Conservation (phyloP, 2,329 filamentous ascomycete species). For the Pseudogymnoascus sp. region DNA sequence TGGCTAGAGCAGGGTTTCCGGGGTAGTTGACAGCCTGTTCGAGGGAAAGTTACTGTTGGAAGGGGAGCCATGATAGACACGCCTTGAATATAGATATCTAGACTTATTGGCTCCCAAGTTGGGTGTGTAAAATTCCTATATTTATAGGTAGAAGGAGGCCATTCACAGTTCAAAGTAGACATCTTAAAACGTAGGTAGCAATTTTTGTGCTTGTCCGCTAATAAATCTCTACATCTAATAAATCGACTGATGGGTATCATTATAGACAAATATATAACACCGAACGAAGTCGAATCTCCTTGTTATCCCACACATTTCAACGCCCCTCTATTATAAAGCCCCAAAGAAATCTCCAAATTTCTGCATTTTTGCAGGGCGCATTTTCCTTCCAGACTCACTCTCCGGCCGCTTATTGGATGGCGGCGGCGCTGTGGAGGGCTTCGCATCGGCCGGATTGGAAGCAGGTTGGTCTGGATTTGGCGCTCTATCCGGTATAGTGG, state of each 20-base stretch:
- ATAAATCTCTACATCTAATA: too few species aligned
- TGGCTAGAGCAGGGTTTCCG: constrained; percentile 47
- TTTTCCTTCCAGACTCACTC: neutral
- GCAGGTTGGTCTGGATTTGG: neutral
- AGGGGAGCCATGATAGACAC: neutral
- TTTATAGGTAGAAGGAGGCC: neutral
- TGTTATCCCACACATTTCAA: neutral
- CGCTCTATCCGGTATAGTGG: neutral
- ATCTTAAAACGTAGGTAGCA: too few species aligned
- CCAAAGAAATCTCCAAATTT: neutral
- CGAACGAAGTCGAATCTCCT: too few species aligned
- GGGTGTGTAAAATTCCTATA: neutral
- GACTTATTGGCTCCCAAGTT: neutral
- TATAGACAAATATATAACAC: too few species aligned
- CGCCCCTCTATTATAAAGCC: neutral
- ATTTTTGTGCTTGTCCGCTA: neutral
- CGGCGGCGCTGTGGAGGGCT: neutral
- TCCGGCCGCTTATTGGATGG: neutral
- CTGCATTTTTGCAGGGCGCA: neutral
- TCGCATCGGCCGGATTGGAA: neutral
- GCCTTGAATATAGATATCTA: neutral
- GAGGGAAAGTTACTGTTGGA: neutral
- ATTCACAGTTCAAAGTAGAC: neutral
- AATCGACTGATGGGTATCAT: too few species aligned
- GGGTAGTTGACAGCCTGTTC: constrained; percentile 12